Base-by-base conservation (phyloP, 306 rosid genomes). In the Acacia crassicarpa region DNA sequence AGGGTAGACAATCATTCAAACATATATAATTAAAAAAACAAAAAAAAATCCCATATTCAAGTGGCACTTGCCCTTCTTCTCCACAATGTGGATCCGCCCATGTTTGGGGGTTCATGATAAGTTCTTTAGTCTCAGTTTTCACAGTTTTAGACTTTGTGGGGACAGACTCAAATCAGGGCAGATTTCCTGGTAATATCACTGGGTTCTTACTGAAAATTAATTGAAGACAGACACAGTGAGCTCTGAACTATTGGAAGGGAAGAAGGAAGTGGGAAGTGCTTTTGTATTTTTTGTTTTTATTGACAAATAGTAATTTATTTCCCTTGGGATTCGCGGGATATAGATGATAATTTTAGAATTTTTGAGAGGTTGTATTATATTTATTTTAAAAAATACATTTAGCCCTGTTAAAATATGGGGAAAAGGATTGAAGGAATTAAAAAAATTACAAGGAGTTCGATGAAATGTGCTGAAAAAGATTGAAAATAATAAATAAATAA, bases 231-330 rank as follows among this genome's bases (percentile, higher is more conserved):
- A 54, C 67, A 15, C 35, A 16, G 71, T 67, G 40, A 67, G 74
- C 45, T 30, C 74, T 25, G 84, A 59, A 66, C 61, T 45, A 20
- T 19, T 23, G 49, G 73, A 67, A 19, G 73, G 10, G 75, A 46
- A 49, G 44, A 44, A 66, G 67, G 15, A 16, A 13, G 23, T 85
- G 66, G 70, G 61, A 46, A 32, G 5, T 82, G 74, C 19, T 72
- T 68, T 30, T 53, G 40, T 79, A 51, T 79, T 40, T 7, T 79
- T 40, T 7, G 40, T 41, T 44, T 66, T 74, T 22, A 22, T 72
- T 78, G 82, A 16, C 44, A 46, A 38, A 66, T 58, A 22, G 65
- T 58, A 2, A 58, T 22, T 27, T 58, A 58, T 8, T 58, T 58
- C 65, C 65, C 30, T n/a, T 58, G 65, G 30, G 65, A 10, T 54